phyloP scores from a whole-genome alignment of 129 eudicot species.

The Pulicaria dysenterica region DNA sequence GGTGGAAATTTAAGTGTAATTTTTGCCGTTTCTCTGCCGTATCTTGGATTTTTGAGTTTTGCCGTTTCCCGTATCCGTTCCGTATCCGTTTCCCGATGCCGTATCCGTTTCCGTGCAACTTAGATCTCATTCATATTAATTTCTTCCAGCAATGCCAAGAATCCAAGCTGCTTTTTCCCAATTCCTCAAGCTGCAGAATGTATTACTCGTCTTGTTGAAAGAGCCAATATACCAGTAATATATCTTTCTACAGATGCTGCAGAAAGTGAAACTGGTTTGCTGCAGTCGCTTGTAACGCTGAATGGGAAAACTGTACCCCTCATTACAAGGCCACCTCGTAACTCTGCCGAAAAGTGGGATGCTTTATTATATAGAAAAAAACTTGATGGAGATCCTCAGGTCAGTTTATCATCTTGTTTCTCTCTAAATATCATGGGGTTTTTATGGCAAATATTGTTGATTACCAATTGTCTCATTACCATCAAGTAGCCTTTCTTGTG shows the following conservation, averaged over 20 bases:
- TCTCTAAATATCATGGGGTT: neutral
- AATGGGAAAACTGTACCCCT: conserved; percentile 91
- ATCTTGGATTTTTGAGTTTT: too few relatives aligned
- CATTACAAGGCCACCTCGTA: conserved; percentile 75
- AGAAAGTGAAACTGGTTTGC: conserved; percentile 87
- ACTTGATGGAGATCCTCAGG: conserved; percentile 88
- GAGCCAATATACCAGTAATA: conserved; percentile 81
- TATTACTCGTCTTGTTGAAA: conserved; percentile 76
- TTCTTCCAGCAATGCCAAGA: conserved; percentile 74
- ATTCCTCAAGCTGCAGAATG: conserved; percentile 98
- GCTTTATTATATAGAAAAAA: conserved; percentile 85
- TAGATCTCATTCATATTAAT: conserved; percentile 11
- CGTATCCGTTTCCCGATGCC: too few relatives aligned
- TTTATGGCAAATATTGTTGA: neutral
- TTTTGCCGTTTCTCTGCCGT: too few relatives aligned
- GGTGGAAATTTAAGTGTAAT: too few relatives aligned
- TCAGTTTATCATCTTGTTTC: conserved; percentile 28
- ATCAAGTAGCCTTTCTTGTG: neutral
- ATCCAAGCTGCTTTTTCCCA: conserved; percentile 92
- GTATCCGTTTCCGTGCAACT: too few relatives aligned
- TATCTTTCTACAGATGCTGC: conserved; percentile 99
- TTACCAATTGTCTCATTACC: neutral
- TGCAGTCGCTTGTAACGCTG: conserved; percentile 64
- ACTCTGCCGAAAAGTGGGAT: conserved; percentile 98
- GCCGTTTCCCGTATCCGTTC: too few relatives aligned